Conservation (phyloP, 192 early-diverging fungal species). For the Coemansia umbellata region DNA sequence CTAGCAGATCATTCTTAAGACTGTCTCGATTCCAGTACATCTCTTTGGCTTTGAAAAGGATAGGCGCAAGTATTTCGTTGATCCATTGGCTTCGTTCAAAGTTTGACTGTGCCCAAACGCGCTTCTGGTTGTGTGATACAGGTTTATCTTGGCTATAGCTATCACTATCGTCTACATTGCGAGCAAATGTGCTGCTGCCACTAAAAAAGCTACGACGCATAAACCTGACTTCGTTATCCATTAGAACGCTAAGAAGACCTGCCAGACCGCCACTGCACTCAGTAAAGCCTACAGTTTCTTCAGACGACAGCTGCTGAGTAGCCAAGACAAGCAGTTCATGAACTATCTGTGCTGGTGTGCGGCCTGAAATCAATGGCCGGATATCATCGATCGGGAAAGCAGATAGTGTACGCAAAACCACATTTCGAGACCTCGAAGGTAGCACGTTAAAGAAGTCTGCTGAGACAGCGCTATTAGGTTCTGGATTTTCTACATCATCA, state of each 20-base stretch:
- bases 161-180: slow-evolving; percentile 3
- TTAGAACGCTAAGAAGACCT: slow-evolving; percentile 14
- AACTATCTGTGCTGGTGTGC: slow-evolving; percentile 6
- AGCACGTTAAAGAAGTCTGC: neutral
- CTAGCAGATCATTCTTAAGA: neutral
- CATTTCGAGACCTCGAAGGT: slow-evolving; percentile 4
- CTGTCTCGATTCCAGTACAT: slow-evolving; percentile 1
- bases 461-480: neutral
- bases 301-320: neutral
- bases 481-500: neutral
- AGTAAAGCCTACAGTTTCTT: neutral
- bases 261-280: neutral
- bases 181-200: slow-evolving; percentile 10
- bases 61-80: neutral
- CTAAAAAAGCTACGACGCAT: slow-evolving; percentile 29
- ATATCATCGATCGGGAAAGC: slow-evolving; percentile 23
- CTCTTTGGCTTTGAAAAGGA: neutral
- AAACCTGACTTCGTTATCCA: slow-evolving; percentile 39
- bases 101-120: slow-evolving; percentile 26
- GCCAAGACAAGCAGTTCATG: slow-evolving; percentile 3
- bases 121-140: slow-evolving; percentile 1
- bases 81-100: slow-evolving; percentile 25
- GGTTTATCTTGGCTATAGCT: neutral
- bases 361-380: neutral
- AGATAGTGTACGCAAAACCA: slow-evolving; percentile 15